Conservation (phyloP, 208 protist species). For the Crithidia mellificae region DNA sequence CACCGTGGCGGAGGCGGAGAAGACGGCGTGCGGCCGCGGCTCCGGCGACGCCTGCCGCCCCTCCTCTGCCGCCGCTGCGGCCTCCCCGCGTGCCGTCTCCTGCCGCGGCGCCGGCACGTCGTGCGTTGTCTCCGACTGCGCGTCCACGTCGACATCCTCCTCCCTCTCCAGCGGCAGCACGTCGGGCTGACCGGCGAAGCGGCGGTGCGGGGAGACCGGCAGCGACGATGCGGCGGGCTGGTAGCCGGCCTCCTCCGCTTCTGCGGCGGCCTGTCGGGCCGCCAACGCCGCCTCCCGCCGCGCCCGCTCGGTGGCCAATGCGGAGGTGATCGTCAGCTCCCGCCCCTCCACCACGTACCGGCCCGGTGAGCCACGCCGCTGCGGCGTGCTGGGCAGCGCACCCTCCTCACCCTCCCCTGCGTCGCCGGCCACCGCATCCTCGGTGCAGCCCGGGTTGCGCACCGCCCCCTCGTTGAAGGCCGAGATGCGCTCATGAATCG, state of each 20-base stretch:
- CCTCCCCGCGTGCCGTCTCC: background rate
- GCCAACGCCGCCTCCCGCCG: background rate
- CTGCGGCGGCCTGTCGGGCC: constrained; percentile 9
- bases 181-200: background rate
- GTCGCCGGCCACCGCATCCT: background rate
- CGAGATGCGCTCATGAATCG: constrained; percentile 17
- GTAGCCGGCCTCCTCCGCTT: constrained; percentile 8
- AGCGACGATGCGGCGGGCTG: background rate
- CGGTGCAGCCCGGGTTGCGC: background rate
- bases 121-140: background rate
- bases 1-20: background rate
- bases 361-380: background rate
- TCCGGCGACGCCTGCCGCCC: background rate
- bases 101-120: background rate
- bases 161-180: constrained; percentile 4
- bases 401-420: background rate
- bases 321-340: constrained; percentile 20
- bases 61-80: background rate
- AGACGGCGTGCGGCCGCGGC: background rate
- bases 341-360: constrained; percentile 8
- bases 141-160: constrained; percentile 25
- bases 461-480: constrained; percentile 25
- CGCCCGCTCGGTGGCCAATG: constrained; percentile 20
- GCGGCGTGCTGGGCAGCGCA: background rate
- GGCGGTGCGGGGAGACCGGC: no score